A percentile compares a stretch with the other conserved stretches of the same genome.
phyloP scores from a whole-genome alignment of 108 stramenopile genomes.

The Fragilaria crotonensis region DNA sequence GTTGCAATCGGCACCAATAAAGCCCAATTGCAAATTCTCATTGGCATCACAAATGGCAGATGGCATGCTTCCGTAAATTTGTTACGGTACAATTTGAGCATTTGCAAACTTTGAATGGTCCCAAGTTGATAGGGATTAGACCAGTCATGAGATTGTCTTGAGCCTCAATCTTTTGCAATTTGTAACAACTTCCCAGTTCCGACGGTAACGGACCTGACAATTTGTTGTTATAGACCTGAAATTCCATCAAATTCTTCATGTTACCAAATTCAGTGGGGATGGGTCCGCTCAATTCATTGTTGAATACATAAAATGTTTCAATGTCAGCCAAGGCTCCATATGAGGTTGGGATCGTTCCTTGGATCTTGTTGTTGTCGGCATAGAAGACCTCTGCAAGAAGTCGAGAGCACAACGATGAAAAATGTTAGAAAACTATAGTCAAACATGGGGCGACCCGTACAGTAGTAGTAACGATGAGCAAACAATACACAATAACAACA shows the following conservation, averaged over 20 bases:
- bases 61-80: not conserved
- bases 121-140: slow-evolving; percentile 9
- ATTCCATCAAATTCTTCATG: not conserved
- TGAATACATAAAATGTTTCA: not conserved
- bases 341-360: not conserved
- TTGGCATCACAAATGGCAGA: not conserved
- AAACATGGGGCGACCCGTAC: no score
- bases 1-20: slow-evolving; percentile 2
- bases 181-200: not conserved
- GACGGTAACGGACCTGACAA: slow-evolving; percentile 5
- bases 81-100: slow-evolving; percentile 3
- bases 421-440: no score
- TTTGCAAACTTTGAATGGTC: not conserved
- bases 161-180: not conserved
- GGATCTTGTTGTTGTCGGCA: not conserved
- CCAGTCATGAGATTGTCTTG: slow-evolving; percentile 6
- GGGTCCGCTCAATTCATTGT: slow-evolving; percentile 15
- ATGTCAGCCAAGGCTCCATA: not conserved
- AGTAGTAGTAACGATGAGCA: no score
- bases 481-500: no score
- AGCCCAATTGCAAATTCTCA: not conserved
- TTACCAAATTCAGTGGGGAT: slow-evolving; percentile 2
- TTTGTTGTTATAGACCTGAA: slow-evolving; percentile 5
- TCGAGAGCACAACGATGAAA: no score
- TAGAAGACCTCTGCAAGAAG: not conserved